Conservation (phyloP, 768 basidiomycete genomes). For the Trametes meyenii region DNA sequence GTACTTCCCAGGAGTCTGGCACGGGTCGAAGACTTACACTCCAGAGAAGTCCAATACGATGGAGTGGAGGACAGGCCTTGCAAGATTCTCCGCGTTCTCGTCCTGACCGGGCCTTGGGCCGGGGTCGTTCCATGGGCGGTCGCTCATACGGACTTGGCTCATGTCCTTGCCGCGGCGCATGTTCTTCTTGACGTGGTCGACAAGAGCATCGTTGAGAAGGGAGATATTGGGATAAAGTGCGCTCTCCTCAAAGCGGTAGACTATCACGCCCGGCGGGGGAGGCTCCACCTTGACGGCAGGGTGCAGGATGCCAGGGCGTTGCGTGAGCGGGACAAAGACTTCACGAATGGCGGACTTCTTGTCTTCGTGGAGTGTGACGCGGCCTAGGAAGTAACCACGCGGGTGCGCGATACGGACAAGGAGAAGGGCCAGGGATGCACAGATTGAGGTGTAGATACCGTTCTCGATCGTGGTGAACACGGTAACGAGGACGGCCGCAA, state of each 20-base stretch:
- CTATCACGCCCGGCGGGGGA: slow-evolving; percentile 83
- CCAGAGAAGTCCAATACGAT: slow-evolving; percentile 90
- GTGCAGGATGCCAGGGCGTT: slow-evolving; percentile 62
- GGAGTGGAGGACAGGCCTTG: slow-evolving; percentile 74
- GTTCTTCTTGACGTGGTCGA: slow-evolving; percentile 78
- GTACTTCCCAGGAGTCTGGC: background rate
- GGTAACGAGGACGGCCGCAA: slow-evolving; percentile 84
- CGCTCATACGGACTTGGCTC: slow-evolving; percentile 59
- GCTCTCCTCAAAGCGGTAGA: slow-evolving; percentile 92
- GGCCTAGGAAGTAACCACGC: slow-evolving; percentile 89
- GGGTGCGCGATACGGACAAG: slow-evolving; percentile 87
- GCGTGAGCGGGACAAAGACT: slow-evolving; percentile 78
- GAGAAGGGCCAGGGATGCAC: slow-evolving; percentile 76
- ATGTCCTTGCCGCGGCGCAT: slow-evolving; percentile 80
- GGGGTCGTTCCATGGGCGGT: slow-evolving; percentile 95
- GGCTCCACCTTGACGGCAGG: slow-evolving; percentile 70
- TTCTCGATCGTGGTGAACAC: slow-evolving; percentile 94
- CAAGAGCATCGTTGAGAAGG: slow-evolving; percentile 67
- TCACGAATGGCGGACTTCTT: slow-evolving; percentile 55
- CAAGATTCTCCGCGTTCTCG: slow-evolving; percentile 49
- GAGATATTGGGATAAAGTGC: slow-evolving; percentile 84
- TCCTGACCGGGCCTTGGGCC: slow-evolving; percentile 64
- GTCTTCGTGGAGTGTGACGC: slow-evolving; percentile 60
- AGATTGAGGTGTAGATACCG: slow-evolving; percentile 87
- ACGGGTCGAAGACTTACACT: slow-evolving; percentile 53